Base-by-base conservation (phyloP, 2,329 filamentous ascomycete species). In the Neodidymelliopsis sp. region DNA sequence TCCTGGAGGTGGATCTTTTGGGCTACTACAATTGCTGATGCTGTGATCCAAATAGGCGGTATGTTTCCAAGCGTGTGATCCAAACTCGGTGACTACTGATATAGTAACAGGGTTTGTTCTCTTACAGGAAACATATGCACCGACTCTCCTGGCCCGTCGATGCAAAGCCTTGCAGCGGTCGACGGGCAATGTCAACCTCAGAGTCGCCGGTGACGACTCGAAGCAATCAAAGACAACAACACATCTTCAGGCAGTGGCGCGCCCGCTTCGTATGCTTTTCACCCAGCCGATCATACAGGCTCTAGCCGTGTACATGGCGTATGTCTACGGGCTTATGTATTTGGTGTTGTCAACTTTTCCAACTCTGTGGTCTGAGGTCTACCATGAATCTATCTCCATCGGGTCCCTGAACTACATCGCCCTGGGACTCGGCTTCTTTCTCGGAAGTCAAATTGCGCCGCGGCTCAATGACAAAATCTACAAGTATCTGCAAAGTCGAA, bases 1-100 rank as follows among this genome's bases (percentile, higher is more conserved):
- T 83, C 79, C 1, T 90, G 87, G 87, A 80, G 86, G 29, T 90
- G 87, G 87, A 80, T 83, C 6, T 90, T 89, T 73, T 88, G 81
- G 73, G 77, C 82, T 1, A 86, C 84, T 2, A 81, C 83, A 4
- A 84, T 88, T 44, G 73, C 74, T 5, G 82, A 84, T 51, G 85
- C 77, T 2, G 53, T 81, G 16, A 80, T 89, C 48, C 84, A 88
- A 63, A 40, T 79, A 9, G 70, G 79, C 3, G 86, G 86, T 6
- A 69, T 88, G 36, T 80, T 85, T 63, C n/a, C n/a, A n/a, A n/a
- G n/a, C n/a, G n/a, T n/a, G n/a, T n/a, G n/a, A n/a, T n/a, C n/a
- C n/a, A n/a, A n/a, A n/a, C n/a, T n/a, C 7, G 23, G 11, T 11
- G 23, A 11, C 11, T 7, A 24, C 23, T 24, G 11, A 24, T 7